phyloP scores from a whole-genome alignment of 139 green algal species.

The Picocystis salinarum region DNA sequence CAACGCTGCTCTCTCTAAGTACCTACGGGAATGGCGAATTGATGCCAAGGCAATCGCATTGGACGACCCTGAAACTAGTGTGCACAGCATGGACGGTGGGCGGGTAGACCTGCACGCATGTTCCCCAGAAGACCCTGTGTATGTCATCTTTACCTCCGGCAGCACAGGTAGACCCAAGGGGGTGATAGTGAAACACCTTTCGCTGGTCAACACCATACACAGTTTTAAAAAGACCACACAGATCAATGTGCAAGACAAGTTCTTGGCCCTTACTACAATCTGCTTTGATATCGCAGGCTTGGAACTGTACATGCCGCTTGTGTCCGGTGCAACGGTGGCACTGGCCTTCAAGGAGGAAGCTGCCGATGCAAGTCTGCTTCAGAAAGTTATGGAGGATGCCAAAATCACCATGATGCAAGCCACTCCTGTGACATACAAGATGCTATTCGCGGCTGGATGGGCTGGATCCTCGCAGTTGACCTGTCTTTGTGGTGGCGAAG shows the following conservation, averaged over 20 bases:
- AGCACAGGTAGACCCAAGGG: constrained; percentile 39
- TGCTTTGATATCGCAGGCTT: constrained; percentile 12
- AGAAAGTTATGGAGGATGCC: background rate
- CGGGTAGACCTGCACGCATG: too few species aligned
- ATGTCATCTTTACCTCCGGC: constrained; percentile 46
- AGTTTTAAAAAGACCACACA: constrained; percentile 6
- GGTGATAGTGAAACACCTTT: constrained; percentile 12
- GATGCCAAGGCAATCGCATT: background rate
- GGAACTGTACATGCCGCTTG: constrained; percentile 11
- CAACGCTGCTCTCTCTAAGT: background rate
- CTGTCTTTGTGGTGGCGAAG: constrained; percentile 9
- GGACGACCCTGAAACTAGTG: background rate
- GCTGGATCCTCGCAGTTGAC: background rate
- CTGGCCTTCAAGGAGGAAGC: constrained; percentile 4
- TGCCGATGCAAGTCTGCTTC: constrained; percentile 2
- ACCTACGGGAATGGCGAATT: too few species aligned
- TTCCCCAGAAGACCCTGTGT: constrained; percentile 24
- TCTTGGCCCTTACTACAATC: constrained; percentile 9
- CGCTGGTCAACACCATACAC: constrained; percentile 17
- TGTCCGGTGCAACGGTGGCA: background rate
- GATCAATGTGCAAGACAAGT: background rate
- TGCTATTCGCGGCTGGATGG: constrained; percentile 1
- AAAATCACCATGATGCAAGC: constrained; percentile 5
- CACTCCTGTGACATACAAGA: constrained; percentile 8
- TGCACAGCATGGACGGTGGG: background rate